These are phyloP conservation scores for Dendrocalamus sinicus DNA, from an alignment of 176 grass and related monocot genomes.

Conservation along the genomic window DNA sequence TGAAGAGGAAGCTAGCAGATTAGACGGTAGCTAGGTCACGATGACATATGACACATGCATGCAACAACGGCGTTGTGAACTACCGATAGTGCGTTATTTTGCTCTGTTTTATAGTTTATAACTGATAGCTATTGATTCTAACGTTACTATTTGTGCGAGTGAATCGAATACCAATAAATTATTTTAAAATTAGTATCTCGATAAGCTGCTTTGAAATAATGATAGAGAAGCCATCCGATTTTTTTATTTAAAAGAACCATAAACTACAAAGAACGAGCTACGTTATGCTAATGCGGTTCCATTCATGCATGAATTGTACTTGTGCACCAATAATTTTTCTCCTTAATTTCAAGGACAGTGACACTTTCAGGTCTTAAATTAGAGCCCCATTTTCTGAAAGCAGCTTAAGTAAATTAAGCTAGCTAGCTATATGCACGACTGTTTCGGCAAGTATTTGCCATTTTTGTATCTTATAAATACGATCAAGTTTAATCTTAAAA, in stretches of 20 bases:
- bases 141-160: rapidly evolving
- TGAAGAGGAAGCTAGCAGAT: not conserved
- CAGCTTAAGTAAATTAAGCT: not conserved
- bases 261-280: not conserved
- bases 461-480: too few species aligned
- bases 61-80: not conserved
- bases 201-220: too few species aligned
- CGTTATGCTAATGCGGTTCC: not conserved
- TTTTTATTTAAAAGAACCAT: too few species aligned
- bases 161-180: too few species aligned
- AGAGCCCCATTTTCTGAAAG: not conserved
- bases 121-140: too few species aligned
- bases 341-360: not conserved
- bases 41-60: not conserved
- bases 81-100: too few species aligned
- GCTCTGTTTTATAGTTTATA: too few species aligned
- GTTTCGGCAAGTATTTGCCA: too few species aligned
- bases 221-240: too few species aligned
- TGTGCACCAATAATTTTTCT: not conserved
- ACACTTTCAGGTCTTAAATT: not conserved
- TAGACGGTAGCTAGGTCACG: too few species aligned
- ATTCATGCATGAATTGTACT: slow-evolving; percentile 17
- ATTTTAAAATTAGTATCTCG: too few species aligned
- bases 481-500: too few species aligned
- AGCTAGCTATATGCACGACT: not conserved